Evolutionary conservation across 306 rosid species (phyloP).

Genomic region (Crotalaria pallida): DNA sequence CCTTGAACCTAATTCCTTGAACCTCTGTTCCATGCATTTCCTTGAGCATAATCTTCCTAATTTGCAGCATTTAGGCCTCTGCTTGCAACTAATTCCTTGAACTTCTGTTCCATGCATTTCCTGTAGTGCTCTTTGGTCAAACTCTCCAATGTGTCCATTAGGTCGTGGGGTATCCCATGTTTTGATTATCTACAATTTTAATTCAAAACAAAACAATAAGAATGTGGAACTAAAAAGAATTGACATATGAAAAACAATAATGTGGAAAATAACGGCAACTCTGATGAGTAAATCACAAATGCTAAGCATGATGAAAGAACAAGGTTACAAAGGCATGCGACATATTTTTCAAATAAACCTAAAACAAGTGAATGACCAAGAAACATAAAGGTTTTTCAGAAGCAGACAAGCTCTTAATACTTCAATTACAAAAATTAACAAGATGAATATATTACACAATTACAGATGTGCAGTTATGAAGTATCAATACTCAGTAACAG

Average conservation of each 20-base stretch:
- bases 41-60: slow-evolving; percentile 65
- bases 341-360: not conserved
- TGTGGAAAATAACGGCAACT: slow-evolving; percentile 4
- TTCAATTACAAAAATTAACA: not conserved
- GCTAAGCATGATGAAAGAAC: slow-evolving; percentile 1
- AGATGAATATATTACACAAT: not conserved
- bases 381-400: not conserved
- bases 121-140: slow-evolving; percentile 72
- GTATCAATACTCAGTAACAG: not conserved
- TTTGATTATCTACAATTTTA: slow-evolving; percentile 44
- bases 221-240: not conserved
- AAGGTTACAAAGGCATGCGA: not conserved
- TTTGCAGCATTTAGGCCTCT: slow-evolving; percentile 53
- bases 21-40: too few relatives aligned
- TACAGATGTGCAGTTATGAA: not conserved
- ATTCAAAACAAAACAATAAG: not conserved
- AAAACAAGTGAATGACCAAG: not conserved
- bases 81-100: slow-evolving; percentile 50
- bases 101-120: slow-evolving; percentile 67
- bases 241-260: not conserved
- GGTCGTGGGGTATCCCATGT: slow-evolving; percentile 62
- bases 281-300: not conserved
- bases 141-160: slow-evolving; percentile 70
- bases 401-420: not conserved
- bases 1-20: too few relatives aligned